A percentile compares a stretch with the other conserved stretches of the same genome.
phyloP scores from a whole-genome alignment of 2,329 filamentous ascomycete species.

The Verticillium longisporum region DNA sequence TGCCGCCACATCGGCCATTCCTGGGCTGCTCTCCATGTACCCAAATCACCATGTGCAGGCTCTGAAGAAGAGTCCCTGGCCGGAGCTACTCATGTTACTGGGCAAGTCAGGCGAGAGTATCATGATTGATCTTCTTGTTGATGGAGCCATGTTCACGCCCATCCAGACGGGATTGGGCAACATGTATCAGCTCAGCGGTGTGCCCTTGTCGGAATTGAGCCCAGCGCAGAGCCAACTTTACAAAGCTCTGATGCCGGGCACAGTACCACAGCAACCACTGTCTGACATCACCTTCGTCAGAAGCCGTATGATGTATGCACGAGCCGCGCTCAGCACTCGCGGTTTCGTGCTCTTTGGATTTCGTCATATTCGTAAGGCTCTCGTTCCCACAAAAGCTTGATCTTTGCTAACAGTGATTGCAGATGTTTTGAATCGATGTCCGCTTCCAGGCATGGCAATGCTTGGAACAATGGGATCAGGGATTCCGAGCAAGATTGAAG shows the following conservation, averaged over 20 bases:
- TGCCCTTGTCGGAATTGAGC: conserved; percentile 42
- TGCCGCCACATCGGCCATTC: conserved; percentile 36
- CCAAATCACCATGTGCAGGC: conserved; percentile 64
- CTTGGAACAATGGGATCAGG: neutral
- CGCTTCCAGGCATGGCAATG: conserved; percentile 11
- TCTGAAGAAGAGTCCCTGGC: conserved; percentile 69
- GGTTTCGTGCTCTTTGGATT: conserved; percentile 67
- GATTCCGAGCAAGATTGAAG: conserved; percentile 18
- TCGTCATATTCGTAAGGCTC: conserved; percentile 65
- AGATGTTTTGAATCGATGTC: conserved; percentile 77
- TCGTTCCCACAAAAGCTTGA: no score
- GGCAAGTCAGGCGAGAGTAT: conserved; percentile 69
- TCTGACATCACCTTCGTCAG: conserved; percentile 69
- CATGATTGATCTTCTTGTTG: conserved; percentile 69
- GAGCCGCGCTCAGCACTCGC: conserved; percentile 61
- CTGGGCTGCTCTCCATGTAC: conserved; percentile 56
- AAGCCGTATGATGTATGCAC: conserved; percentile 80
- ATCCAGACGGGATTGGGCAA: conserved; percentile 56
- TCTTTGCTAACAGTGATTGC: conserved; percentile 10
- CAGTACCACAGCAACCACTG: conserved; percentile 15
- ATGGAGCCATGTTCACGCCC: conserved; percentile 68
- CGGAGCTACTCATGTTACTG: conserved; percentile 63
- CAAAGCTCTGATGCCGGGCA: neutral
- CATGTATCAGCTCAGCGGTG: conserved; percentile 69
- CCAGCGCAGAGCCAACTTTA: conserved; percentile 3